Evolutionary conservation across 192 early-diverging fungal genomes (phyloP).

Genomic region (Rhizophagus clarus): DNA sequence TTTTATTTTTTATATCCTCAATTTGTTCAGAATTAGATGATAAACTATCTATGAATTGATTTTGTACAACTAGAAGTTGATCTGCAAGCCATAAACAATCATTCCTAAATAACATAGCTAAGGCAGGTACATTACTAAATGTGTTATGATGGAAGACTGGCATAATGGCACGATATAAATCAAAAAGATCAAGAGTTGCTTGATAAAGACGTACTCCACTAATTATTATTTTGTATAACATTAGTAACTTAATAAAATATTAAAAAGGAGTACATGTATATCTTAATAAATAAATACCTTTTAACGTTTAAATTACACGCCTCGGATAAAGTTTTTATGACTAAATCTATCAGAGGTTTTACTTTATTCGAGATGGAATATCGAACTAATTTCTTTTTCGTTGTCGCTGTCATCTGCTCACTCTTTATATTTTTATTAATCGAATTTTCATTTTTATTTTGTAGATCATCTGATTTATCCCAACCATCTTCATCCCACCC

Average conservation of each 20-base stretch:
- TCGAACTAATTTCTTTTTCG: neutral
- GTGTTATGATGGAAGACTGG: constrained; percentile 61
- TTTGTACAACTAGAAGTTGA: constrained; percentile 46
- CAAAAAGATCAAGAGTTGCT: constrained; percentile 50
- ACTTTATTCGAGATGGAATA: constrained; percentile 24
- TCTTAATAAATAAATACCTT: neutral
- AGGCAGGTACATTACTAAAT: constrained; percentile 54
- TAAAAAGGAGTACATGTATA: neutral
- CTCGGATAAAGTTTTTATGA: constrained; percentile 16
- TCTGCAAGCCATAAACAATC: constrained; percentile 67
- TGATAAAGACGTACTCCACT: constrained; percentile 42
- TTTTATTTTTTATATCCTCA: neutral
- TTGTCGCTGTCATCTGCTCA: neutral
- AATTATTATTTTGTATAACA: neutral
- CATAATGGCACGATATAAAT: constrained; percentile 64
- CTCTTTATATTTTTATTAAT: neutral
- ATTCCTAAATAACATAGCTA: constrained; percentile 66
- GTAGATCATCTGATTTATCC: neutral
- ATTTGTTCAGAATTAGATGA: neutral
- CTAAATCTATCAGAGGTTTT: constrained; percentile 21
- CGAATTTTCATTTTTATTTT: neutral
- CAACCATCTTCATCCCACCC: constrained; percentile 4
- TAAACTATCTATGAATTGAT: constrained; percentile 36
- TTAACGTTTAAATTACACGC: constrained; percentile 29
- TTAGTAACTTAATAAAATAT: neutral